Base-by-base conservation (phyloP, 345 rosid species). In the Eucalyptus pauciflora region DNA sequence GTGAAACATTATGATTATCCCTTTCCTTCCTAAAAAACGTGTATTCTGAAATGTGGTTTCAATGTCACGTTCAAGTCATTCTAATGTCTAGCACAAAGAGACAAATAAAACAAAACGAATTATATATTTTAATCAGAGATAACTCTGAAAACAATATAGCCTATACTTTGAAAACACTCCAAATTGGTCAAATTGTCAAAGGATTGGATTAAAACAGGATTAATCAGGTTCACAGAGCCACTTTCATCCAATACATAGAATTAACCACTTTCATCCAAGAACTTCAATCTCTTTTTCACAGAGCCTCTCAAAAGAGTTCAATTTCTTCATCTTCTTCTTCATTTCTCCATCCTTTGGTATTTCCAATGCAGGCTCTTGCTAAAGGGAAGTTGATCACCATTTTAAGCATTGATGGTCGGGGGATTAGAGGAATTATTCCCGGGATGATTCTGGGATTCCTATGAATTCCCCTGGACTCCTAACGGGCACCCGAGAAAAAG, bases 341-440 rank as follows among this genome's bases (percentile, higher is more conserved):
- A 48, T 46, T 46, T 85, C 86, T 7, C 45, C 54, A 86, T 33
- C 60, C 20, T 86, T 51, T 8, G 33, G 60, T 17, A 41, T 86
- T 25, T 8, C 31, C 87, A 50, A 33, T 51, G 52, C 27, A 51
- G 60, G 94, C 94, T 49, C 96, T 93, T 11, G 91, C 95, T 29
- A 90, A 89, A 60, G 95, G 96, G 86, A 90, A 92, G 88, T 76
- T 92, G 46, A 48, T 96, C 50, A 96, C 96, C 27, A 86, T 95
- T 86, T 96, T 96, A 25, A 94, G 97, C 89, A 96, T 95, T 15
- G 97, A 37, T 50, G 98, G 98, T 8, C 97, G 99, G n/a, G n/a
- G 98, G 27, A 93, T 95, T n/a, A 91, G 97, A 92, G 99, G 97
- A 54, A 62, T 96, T 14, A 94, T 96, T 54, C 98, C 97, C 0